Evolutionary conservation across 805 yeast species (phyloP).

Genomic region (Wickerhamiella hasegawae): DNA sequence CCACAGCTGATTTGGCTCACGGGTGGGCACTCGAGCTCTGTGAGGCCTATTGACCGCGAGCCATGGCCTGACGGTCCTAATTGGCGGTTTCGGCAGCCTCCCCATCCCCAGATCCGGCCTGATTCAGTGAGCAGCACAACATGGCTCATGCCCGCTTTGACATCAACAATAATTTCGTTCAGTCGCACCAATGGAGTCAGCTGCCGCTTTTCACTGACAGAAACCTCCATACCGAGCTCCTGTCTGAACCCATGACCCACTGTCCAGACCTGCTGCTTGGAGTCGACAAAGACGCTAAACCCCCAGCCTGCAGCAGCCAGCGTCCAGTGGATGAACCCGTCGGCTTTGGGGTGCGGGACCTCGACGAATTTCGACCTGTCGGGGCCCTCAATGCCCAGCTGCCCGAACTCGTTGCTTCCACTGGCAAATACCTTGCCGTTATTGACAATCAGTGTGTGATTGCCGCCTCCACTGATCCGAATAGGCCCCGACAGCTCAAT

Average conservation of each 20-base stretch:
- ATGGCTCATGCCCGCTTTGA: slow-evolving; percentile 22
- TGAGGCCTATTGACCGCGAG: slow-evolving; percentile 7
- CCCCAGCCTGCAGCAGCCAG: slow-evolving; percentile 70
- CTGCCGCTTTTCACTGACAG: slow-evolving; percentile 1
- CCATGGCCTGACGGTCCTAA: slow-evolving; percentile 13
- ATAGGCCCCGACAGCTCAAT: too few relatives aligned
- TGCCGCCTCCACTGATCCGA: slow-evolving; percentile 63
- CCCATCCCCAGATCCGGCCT: slow-evolving; percentile 48
- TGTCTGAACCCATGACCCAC: slow-evolving; percentile 60
- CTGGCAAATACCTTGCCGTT: slow-evolving; percentile 38
- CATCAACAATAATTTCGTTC: slow-evolving; percentile 6
- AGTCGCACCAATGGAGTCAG: slow-evolving; percentile 11
- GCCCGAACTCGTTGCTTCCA: slow-evolving; percentile 47
- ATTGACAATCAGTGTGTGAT: slow-evolving; percentile 54
- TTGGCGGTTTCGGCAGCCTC: slow-evolving; percentile 50
- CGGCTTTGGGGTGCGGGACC: slow-evolving; percentile 11
- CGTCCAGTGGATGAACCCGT: slow-evolving; percentile 28
- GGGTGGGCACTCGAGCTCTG: slow-evolving; percentile 4
- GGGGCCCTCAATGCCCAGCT: slow-evolving; percentile 29
- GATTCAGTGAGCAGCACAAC: slow-evolving; percentile 18
- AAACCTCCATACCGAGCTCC: slow-evolving; percentile 45
- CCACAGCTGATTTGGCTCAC: slow-evolving; percentile 27
- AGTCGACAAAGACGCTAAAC: slow-evolving; percentile 37
- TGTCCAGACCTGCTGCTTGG: slow-evolving; percentile 27
- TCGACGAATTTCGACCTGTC: not conserved